A percentile compares a stretch with the other conserved stretches of the same genome.
These are phyloP conservation scores for Heritiera fomes DNA, from an alignment of 345 rosid genomes.

Conservation along the genomic window DNA sequence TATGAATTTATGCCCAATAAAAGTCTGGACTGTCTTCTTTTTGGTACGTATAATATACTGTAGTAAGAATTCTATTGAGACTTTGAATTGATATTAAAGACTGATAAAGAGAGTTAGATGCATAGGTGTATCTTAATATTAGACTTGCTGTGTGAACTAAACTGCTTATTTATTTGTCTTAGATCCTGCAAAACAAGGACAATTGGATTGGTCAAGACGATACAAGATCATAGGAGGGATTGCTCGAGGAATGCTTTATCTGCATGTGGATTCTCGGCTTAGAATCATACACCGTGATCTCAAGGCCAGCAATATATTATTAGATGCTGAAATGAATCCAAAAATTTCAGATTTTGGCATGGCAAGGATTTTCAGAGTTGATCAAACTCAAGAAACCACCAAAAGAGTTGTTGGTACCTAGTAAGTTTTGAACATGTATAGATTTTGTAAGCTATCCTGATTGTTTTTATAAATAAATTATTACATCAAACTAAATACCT, in stretches of 20 bases:
- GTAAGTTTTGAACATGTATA: conserved; percentile 5
- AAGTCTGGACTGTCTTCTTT: neutral
- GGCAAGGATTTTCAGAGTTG: neutral
- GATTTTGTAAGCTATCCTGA: neutral
- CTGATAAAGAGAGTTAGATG: neutral
- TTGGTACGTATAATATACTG: neutral
- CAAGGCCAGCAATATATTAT: neutral
- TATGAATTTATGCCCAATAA: neutral
- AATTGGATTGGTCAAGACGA: neutral
- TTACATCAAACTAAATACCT: neutral
- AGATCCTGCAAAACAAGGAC: conserved; percentile 39
- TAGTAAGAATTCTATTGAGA: neutral
- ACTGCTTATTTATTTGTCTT: neutral
- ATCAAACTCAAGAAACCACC: neutral
- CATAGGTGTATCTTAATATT: no score
- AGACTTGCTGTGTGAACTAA: neutral
- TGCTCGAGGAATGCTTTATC: neutral
- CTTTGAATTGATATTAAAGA: neutral
- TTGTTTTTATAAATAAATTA: no score
- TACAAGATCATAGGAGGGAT: neutral
- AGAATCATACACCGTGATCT: neutral
- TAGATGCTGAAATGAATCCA: neutral
- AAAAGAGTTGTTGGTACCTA: neutral
- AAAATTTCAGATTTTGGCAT: neutral
- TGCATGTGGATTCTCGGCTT: neutral